Evolutionary conservation across 225 moss, liverwort and hornwort species (phyloP), one percentile per base, ranked within the genome.

Genomic region (Sphagnum contortum): DNA sequence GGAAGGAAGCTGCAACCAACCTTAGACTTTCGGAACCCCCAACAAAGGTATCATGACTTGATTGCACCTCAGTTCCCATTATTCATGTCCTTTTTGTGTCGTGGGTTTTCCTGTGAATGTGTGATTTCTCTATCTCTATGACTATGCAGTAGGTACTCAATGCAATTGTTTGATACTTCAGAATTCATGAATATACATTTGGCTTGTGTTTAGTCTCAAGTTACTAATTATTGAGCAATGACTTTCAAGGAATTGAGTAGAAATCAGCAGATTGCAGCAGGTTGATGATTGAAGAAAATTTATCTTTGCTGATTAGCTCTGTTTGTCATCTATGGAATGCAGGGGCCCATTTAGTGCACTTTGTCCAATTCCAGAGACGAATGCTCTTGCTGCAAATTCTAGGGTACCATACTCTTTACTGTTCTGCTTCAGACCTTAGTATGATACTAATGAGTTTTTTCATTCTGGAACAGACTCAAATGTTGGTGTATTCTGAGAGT

Each of bases 351-450:
- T 77, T 12, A 72, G 67, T 73, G 81, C 81, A 57, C 54, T 82
- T 4, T 82, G 77, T 61, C 78, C 81, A 44, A 82, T 82, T 55
- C 81, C 81, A 64, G 81, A 82, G 72, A 82, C 81, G 5, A 82
- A 82, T 67, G 78, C 75, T 7, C 64, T 82, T 56, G 78, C 81
- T 53, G 77, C 75, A 48, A 69, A 82, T 66, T 58, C 59, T 46
- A 74, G 68, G 70, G 80, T 81, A 50, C 63, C 52, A 52, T 52
- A 9, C 52, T 29, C 29, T 29, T 29, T 29, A 29, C 29, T 1
- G 1, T 29, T 29, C 29, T 29, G 29, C 29, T 29, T 0, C 1
- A 29, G 29, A 29, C 29, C 29, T 29, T 1, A 29, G 29, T 29
- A 29, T 29, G 29, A 29, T 29, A 29, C 29, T 29, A 29, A 1